These are phyloP conservation scores for Saturnispora dispora DNA, from an alignment of 805 yeast genomes.

Conservation along the genomic window DNA sequence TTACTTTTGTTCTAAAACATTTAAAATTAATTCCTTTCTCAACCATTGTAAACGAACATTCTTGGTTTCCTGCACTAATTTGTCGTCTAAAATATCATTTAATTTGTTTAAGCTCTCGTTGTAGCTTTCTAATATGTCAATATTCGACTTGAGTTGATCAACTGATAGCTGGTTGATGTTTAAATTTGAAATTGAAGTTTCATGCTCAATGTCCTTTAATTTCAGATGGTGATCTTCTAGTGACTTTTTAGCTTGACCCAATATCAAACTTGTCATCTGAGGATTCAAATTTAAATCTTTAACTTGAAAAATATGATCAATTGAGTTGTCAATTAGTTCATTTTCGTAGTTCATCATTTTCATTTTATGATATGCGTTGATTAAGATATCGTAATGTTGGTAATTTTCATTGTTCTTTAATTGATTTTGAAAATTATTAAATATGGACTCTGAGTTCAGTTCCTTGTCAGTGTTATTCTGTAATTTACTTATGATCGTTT, in stretches of 20 bases:
- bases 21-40: constrained; percentile 19
- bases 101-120: constrained; percentile 15
- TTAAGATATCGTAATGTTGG: constrained; percentile 9
- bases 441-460: constrained; percentile 6
- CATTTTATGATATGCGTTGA: constrained; percentile 10
- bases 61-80: constrained; percentile 15
- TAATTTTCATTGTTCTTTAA: constrained; percentile 3
- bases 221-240: constrained; percentile 7
- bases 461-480: constrained; percentile 4
- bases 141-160: constrained; percentile 13
- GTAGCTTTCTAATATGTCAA: constrained; percentile 18
- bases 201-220: constrained; percentile 1
- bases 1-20: constrained; percentile 2
- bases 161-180: constrained; percentile 13
- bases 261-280: constrained; percentile 5
- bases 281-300: constrained; percentile 14
- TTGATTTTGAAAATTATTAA: constrained; percentile 1
- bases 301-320: constrained; percentile 12
- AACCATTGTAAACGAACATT: constrained; percentile 20
- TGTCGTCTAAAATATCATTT: constrained; percentile 15
- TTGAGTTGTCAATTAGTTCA: constrained; percentile 3
- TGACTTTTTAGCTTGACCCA: constrained; percentile 7
- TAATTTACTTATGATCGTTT: constrained; percentile 7
- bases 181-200: constrained; percentile 7
- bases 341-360: constrained; percentile 2